phyloP scores from a whole-genome alignment of 768 basidiomycete species.

The Artomyces pyxidatus region DNA sequence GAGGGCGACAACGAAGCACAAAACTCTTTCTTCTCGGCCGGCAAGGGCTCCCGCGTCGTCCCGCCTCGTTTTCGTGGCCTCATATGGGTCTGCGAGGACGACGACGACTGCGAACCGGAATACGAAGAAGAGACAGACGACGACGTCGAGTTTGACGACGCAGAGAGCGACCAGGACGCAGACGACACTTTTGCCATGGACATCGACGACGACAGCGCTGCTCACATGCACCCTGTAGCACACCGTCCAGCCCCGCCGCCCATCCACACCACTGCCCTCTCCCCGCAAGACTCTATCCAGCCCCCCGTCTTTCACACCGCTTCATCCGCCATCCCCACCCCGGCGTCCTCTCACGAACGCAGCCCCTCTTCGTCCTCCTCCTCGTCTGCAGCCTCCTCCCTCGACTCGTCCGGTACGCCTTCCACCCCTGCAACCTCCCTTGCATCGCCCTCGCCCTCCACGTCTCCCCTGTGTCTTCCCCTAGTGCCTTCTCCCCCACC shows the following conservation, averaged over 20 bases:
- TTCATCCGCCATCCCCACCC: constrained; percentile 15
- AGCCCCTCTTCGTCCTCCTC: constrained; percentile 23
- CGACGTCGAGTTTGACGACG: constrained; percentile 19
- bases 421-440: constrained; percentile 14
- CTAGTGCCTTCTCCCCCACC: constrained; percentile 13
- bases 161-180: constrained; percentile 12
- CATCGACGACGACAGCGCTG: constrained; percentile 25
- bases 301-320: constrained; percentile 14
- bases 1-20: constrained; percentile 76
- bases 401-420: constrained; percentile 7
- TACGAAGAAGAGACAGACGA: constrained; percentile 24
- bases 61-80: constrained; percentile 49
- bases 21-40: constrained; percentile 67
- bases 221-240: constrained; percentile 47
- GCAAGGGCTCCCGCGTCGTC: constrained; percentile 21
- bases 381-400: constrained; percentile 22
- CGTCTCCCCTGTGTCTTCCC: constrained; percentile 8
- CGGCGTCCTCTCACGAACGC: constrained; percentile 22
- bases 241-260: constrained; percentile 13
- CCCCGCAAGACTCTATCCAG: constrained; percentile 23
- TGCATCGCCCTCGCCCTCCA: constrained; percentile 17
- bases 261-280: constrained; percentile 17
- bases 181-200: constrained; percentile 23
- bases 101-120: constrained; percentile 28
- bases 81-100: constrained; percentile 79